Base-by-base conservation (phyloP, 441 rosid genomes). In the Adansonia rubrostipa region DNA sequence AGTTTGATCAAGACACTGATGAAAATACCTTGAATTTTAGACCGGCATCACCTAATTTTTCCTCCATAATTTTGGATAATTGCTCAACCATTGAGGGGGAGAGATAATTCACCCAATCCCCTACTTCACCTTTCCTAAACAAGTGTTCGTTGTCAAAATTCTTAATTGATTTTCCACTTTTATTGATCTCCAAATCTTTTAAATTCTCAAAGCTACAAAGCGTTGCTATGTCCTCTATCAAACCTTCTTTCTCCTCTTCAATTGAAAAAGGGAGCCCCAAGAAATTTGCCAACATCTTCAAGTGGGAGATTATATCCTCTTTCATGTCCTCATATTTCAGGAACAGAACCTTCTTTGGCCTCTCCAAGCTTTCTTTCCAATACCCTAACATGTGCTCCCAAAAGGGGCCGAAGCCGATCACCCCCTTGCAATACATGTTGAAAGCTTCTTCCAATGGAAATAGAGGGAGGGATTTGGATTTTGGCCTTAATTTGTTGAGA, bases 381-480 rank as follows among this genome's bases (percentile, higher is more conserved):
- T 89, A 94, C 73, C 94, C 97, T 81, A 94, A 70, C 91, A 94
- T 81, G 67, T 93, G 96, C 6, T 89, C 88, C 97, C 94, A 92
- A 74, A 90, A 93, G 0, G 96, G 97, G 0, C 97, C 98, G 33
- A 73, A 90, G 56, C 90, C 92, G 44, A 87, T 33, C 54, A 82
- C 76, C 13, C 98, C 97, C 0, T 79, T 71, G 73, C 92, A 92
- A 56, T 77, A 93, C 83, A 82, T 74, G 6, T 90, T 78, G 74
- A 93, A 90, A 15, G 82, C 89, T 80, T 95, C 94, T 58, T 89
- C 97, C 0, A 92, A 33, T 2, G 82, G 48, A 17, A 93, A 50
- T 5, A 79, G 74, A 2, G 87, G 81, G 28, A 24, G 1, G 28
- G 28, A 24, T 20, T 47, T 20, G 11, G 78, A 69, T 14, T 83